phyloP scores from a whole-genome alignment of 2,329 filamentous ascomycete species.

The Calonectria hongkongensis region DNA sequence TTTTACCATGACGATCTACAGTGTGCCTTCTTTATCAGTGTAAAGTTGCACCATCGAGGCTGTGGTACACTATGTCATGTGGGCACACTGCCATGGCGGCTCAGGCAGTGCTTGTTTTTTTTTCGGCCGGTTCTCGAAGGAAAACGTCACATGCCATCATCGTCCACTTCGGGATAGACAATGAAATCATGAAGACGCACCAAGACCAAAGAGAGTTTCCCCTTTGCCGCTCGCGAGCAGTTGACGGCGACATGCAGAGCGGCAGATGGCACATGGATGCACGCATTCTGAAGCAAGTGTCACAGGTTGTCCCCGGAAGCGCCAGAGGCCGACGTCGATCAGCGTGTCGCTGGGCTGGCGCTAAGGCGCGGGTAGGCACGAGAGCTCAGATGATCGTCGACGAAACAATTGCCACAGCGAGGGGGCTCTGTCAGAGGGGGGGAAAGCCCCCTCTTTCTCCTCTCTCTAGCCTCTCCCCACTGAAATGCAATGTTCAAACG shows the following conservation, averaged over 20 bases:
- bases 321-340: slow-evolving; percentile 30
- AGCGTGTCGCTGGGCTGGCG: slow-evolving; percentile 29
- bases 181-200: too few species aligned
- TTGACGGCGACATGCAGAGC: slow-evolving; percentile 1
- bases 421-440: too few species aligned
- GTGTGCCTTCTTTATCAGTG: too few species aligned
- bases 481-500: slow-evolving; percentile 1
- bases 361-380: slow-evolving; percentile 34
- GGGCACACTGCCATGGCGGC: neutral
- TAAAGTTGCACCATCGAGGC: neutral
- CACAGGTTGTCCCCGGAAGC: slow-evolving; percentile 34
- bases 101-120: neutral
- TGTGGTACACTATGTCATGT: neutral
- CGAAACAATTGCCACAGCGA: slow-evolving; percentile 12
- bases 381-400: slow-evolving; percentile 33
- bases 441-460: too few species aligned
- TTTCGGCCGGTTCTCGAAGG: neutral
- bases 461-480: neutral
- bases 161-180: too few species aligned
- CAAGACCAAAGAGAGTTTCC: too few species aligned
- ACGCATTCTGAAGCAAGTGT: slow-evolving; percentile 22
- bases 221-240: slow-evolving; percentile 16
- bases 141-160: too few species aligned
- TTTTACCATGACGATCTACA: too few species aligned
- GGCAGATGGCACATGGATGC: slow-evolving; percentile 3